Base-by-base conservation (phyloP, 2,329 filamentous ascomycete species). In the Chaetomiaceae sp. region DNA sequence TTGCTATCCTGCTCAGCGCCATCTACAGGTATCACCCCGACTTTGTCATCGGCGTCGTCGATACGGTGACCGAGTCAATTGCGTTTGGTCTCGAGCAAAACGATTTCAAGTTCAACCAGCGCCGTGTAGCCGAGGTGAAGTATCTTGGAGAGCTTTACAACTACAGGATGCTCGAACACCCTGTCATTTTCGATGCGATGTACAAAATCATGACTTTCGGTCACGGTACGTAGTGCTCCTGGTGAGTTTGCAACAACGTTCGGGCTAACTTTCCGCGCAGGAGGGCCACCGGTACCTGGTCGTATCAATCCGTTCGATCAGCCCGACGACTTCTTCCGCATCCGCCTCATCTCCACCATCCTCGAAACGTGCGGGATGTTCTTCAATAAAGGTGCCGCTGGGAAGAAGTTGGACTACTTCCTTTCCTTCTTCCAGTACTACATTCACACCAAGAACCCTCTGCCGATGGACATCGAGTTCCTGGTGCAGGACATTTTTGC, bases 321-420 rank as follows among this genome's bases (percentile, higher is more conserved):
- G 51, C 88, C 89, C 0, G 93, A 97, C 62, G 94, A 98, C 61
- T 97, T 86, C 68, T 98, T 98, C 68, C 86, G 93, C 42, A 90
- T 97, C 60, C 88, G 93, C 10, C 74, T 98, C 29, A 83, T 94
- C 24, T 86, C 89, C 54, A 94, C 85, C 12, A 74, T 98, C 39
- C 76, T 98, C 4, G 94, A 98, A 66, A 96, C 90, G 1, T 97
- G 91, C 56, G 93, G 94, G 45, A 84, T 94, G 65, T 98, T 91
- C 69, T 98, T 96, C 59, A 93, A 93, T 65, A 85, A 91, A 58
- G 93, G 94, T 7, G 82, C 85, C 35, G 87, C 90, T 2, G 94
- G 90, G 65, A 97, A 97, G 73, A 98, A 97, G 68, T 77, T 98
- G 9, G 93, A 98, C 61, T 97, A 95, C 65, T 98, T 97, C 67